These are phyloP conservation scores for Rhodotorula mucilaginosa DNA, from an alignment of 1,284 basidiomycete species.

Conservation along the genomic window DNA sequence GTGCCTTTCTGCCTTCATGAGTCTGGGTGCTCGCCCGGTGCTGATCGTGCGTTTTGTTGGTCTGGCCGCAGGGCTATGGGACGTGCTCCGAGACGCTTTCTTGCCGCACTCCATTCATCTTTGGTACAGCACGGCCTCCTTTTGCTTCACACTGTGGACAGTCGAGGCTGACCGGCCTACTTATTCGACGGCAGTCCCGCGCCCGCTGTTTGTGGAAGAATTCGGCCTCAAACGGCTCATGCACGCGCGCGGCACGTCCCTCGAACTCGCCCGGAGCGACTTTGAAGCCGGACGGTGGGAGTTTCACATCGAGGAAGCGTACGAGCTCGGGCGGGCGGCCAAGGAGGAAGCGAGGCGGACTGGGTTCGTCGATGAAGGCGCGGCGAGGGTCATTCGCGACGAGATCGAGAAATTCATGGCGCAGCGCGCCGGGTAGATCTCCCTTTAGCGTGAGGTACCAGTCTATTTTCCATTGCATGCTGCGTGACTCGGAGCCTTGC, in stretches of 20 bases:
- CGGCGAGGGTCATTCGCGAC: conserved; percentile 23
- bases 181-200: conserved; percentile 56
- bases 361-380: conserved; percentile 30
- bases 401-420: conserved; percentile 37
- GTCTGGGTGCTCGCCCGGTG: not conserved
- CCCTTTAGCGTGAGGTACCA: not conserved
- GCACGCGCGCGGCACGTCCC: conserved; percentile 43
- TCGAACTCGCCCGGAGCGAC: conserved; percentile 32
- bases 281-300: conserved; percentile 39
- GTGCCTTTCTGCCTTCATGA: not conserved
- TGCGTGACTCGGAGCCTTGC: not conserved
- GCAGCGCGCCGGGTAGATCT: not conserved
- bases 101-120: conserved; percentile 37
- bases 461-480: not conserved
- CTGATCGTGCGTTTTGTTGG: not conserved
- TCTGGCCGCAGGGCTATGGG: conserved; percentile 42
- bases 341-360: conserved; percentile 25
- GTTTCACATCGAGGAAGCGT: conserved; percentile 34
- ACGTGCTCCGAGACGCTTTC: conserved; percentile 47
- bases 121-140: conserved; percentile 27
- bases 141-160: too few species aligned
- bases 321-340: conserved; percentile 20
- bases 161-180: too few species aligned
- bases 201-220: conserved; percentile 74
- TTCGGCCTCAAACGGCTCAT: conserved; percentile 67